These are phyloP conservation scores for Iberis pinnata DNA, from an alignment of 345 rosid genomes.

Conservation along the genomic window DNA sequence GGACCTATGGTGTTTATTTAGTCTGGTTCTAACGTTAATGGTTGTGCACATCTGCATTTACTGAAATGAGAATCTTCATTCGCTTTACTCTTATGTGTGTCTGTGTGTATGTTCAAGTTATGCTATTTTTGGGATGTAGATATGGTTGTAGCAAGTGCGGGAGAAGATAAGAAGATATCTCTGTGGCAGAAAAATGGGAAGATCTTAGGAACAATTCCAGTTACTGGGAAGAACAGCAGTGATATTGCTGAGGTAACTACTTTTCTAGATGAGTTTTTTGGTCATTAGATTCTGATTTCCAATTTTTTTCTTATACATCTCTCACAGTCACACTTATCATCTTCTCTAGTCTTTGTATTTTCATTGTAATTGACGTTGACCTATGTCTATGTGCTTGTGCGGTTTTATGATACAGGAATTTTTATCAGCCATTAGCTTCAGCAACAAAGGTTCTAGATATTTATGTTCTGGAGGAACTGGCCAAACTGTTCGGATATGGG, in stretches of 20 bases:
- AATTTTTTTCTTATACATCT: not conserved
- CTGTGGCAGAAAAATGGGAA: constrained; percentile 79
- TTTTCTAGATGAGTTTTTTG: not conserved
- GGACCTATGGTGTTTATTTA: too few species aligned
- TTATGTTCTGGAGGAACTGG: constrained; percentile 93
- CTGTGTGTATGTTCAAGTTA: constrained; percentile 4
- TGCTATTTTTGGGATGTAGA: constrained; percentile 42
- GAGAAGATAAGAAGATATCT: constrained; percentile 93
- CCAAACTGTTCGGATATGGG: constrained; percentile 92
- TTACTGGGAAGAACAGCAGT: constrained; percentile 62
- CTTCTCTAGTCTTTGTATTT: not conserved
- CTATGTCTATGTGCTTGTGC: not conserved
- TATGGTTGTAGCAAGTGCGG: constrained; percentile 95
- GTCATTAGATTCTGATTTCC: too few species aligned
- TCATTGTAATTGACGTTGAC: not conserved
- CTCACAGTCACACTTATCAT: not conserved
- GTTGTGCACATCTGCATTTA: too few species aligned
- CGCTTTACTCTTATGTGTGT: not conserved
- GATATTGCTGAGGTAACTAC: constrained; percentile 71
- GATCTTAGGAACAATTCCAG: constrained; percentile 71
- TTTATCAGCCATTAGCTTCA: constrained; percentile 70
- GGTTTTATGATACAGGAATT: constrained; percentile 57
- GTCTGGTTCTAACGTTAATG: too few species aligned
- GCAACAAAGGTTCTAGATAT: constrained; percentile 84
- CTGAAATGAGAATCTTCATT: constrained; percentile 4